These are phyloP conservation scores for Dipteronia dyeriana DNA, from an alignment of 345 rosid genomes.

Conservation along the genomic window DNA sequence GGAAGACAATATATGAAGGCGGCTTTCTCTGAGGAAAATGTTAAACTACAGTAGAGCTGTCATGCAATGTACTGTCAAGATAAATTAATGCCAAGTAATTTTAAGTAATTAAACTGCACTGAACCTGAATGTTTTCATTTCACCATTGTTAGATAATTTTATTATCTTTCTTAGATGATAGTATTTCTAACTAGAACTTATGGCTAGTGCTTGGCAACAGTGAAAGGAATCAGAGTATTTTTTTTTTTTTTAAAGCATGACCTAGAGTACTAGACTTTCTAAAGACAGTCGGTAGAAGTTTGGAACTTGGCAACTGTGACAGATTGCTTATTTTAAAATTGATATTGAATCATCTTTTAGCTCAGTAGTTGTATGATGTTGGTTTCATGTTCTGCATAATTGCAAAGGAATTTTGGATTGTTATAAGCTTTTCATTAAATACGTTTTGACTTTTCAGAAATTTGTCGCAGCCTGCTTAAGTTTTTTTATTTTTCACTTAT, in stretches of 20 bases:
- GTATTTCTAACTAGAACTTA: neutral
- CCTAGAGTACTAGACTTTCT: neutral
- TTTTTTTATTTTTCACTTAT: neutral
- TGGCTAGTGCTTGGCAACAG: neutral
- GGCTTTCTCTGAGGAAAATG: neutral
- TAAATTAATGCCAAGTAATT: neutral
- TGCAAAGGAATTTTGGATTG: neutral
- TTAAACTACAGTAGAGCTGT: neutral
- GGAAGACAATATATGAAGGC: neutral
- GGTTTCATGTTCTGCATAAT: neutral
- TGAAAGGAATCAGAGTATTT: too few relatives aligned
- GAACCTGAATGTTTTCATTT: neutral
- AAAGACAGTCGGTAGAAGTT: neutral
- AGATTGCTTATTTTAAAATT: neutral
- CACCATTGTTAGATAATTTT: neutral
- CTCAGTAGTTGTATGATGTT: neutral
- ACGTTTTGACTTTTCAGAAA: neutral
- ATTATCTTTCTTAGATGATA: neutral
- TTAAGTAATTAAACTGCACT: neutral
- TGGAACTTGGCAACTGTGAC: neutral
- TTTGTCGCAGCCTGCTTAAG: neutral
- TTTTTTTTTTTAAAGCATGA: neutral
- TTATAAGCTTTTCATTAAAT: neutral
- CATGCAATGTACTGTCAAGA: neutral
- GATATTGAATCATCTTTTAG: neutral